These are phyloP conservation scores for Fusarium sp. DNA, from an alignment of 2,329 filamentous ascomycete species.

Conservation along the genomic window DNA sequence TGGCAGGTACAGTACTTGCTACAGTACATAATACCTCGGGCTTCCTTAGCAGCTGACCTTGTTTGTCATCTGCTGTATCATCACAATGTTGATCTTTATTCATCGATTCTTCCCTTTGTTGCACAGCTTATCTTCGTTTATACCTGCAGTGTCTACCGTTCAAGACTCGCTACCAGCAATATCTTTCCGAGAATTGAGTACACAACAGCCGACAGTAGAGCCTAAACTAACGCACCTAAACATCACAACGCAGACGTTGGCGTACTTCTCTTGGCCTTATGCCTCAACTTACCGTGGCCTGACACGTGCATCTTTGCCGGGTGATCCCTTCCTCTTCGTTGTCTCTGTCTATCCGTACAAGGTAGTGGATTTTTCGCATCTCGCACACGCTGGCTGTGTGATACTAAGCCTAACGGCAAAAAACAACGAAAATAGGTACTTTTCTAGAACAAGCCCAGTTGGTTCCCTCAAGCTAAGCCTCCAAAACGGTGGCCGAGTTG, in stretches of 20 bases:
- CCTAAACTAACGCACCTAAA: slow-evolving; percentile 4
- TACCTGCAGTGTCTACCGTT: not conserved
- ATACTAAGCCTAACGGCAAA: slow-evolving; percentile 7
- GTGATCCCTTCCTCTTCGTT: slow-evolving; percentile 19
- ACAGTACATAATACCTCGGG: not conserved
- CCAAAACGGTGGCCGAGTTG: slow-evolving; percentile 11
- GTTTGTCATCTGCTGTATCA: slow-evolving; percentile 3
- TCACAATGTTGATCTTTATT: slow-evolving; percentile 13
- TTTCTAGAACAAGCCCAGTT: slow-evolving; percentile 16
- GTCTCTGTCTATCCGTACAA: not conserved
- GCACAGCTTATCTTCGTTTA: slow-evolving; percentile 4
- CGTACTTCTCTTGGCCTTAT: slow-evolving; percentile 11
- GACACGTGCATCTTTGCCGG: slow-evolving; percentile 50
- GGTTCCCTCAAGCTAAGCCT: slow-evolving; percentile 38
- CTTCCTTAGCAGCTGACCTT: slow-evolving; percentile 27
- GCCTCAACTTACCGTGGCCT: slow-evolving; percentile 41
- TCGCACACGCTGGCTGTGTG: slow-evolving; percentile 25
- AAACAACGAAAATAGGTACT: slow-evolving; percentile 13
- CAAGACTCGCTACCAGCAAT: not conserved
- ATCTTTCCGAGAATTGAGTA: not conserved
- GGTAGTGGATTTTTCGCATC: not conserved
- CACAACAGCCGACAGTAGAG: not conserved
- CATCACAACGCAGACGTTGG: slow-evolving; percentile 1
- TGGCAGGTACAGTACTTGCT: slow-evolving; percentile 14
- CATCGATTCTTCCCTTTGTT: slow-evolving; percentile 1